phyloP scores from a whole-genome alignment of 257 asterid genomes.

The Scutellaria barbata region DNA sequence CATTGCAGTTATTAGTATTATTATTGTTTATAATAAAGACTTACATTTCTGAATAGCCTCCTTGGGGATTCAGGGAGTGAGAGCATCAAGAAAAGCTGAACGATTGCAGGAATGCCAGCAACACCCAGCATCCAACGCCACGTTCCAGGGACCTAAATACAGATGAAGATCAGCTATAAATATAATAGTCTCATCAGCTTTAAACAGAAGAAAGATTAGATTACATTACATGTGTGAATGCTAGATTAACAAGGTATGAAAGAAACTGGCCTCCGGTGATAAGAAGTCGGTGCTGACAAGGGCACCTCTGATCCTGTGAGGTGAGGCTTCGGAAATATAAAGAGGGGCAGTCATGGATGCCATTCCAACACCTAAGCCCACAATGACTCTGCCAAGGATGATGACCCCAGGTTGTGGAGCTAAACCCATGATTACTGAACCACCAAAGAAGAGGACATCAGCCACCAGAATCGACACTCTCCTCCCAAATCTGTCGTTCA shows the following conservation, averaged over 20 bases:
- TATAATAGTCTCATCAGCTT: too few relatives aligned
- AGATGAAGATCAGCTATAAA: too few relatives aligned
- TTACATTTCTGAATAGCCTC: constrained; percentile 53
- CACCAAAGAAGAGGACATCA: constrained; percentile 56
- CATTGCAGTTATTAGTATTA: too few relatives aligned
- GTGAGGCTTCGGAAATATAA: constrained; percentile 73
- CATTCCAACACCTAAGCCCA: constrained; percentile 77
- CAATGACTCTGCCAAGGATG: constrained; percentile 55
- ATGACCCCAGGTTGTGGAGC: constrained; percentile 57
- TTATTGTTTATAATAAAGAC: background rate
- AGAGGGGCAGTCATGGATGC: constrained; percentile 80
- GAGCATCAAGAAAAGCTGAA: constrained; percentile 49
- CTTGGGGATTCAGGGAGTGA: constrained; percentile 60
- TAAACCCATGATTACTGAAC: constrained; percentile 56
- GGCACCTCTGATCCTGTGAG: constrained; percentile 71
- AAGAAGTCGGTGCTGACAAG: constrained; percentile 63
- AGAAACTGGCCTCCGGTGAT: constrained; percentile 76
- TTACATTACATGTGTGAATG: constrained; percentile 58
- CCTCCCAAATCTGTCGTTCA: constrained; percentile 63
- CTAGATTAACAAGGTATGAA: constrained; percentile 58
- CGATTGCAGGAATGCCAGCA: constrained; percentile 47
- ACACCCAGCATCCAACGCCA: constrained; percentile 66
- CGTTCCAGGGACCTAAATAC: constrained; percentile 39
- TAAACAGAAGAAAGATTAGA: too few relatives aligned
- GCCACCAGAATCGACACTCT: constrained; percentile 52